phyloP scores from a whole-genome alignment of 2,329 filamentous ascomycete genomes.

The Penicillium sp. region DNA sequence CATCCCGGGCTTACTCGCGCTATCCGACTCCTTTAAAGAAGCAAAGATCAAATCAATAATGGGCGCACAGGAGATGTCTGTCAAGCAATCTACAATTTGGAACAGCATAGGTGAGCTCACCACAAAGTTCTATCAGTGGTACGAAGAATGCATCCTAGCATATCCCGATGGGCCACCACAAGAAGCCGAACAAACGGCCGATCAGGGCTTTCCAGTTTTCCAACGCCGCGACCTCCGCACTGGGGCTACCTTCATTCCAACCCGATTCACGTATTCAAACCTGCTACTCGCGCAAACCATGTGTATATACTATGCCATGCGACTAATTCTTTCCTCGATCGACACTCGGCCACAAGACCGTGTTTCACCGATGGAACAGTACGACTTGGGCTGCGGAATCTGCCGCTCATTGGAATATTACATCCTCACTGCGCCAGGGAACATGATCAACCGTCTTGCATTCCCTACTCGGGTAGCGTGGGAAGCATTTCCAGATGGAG shows the following conservation, averaged over 20 bases:
- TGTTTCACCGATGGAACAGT: slow-evolving; percentile 33
- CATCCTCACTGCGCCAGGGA: slow-evolving; percentile 36
- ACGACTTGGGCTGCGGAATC: slow-evolving; percentile 37
- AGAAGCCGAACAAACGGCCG: slow-evolving; percentile 27
- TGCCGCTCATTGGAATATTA: slow-evolving; percentile 39
- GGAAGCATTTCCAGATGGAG: slow-evolving; percentile 36
- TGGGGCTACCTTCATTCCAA: slow-evolving; percentile 31
- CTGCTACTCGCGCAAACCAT: slow-evolving; percentile 39
- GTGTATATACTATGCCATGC: slow-evolving; percentile 36
- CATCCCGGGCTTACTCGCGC: slow-evolving; percentile 32
- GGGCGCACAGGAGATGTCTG: slow-evolving; percentile 32
- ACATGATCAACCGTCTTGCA: slow-evolving; percentile 43
- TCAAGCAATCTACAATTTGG: slow-evolving; percentile 37
- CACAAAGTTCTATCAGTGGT: slow-evolving; percentile 32
- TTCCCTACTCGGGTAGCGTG: slow-evolving; percentile 40
- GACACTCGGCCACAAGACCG: slow-evolving; percentile 33
- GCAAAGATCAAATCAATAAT: slow-evolving; percentile 24
- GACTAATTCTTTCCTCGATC: slow-evolving; percentile 37
- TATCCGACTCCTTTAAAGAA: slow-evolving; percentile 33
- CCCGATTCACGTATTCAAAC: slow-evolving; percentile 36
- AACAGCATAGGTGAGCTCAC: slow-evolving; percentile 36
- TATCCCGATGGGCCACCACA: slow-evolving; percentile 32
- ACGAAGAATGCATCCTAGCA: slow-evolving; percentile 32
- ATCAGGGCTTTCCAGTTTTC: slow-evolving; percentile 35
- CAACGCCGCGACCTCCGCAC: slow-evolving; percentile 36